Percentiles rank a stretch among this genome's conserved stretches.
Conservation (phyloP, 1,284 basidiomycete genomes). For the Peniophora sp. region DNA sequence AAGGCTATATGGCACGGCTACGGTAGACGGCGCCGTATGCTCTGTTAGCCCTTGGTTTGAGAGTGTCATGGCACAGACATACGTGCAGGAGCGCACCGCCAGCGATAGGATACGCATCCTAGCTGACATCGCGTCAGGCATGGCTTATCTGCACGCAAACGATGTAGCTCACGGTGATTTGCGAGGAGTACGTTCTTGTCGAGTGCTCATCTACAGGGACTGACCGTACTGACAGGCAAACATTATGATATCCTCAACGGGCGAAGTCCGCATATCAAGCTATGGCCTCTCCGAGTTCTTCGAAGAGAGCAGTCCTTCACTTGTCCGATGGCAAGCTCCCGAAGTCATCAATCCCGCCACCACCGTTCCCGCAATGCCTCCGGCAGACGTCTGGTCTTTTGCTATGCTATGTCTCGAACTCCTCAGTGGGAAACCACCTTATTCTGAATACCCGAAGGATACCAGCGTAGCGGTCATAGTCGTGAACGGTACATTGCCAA, state of each 20-base stretch:
- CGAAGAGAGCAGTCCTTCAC: conserved; percentile 20
- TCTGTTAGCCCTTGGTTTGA: conserved; percentile 39
- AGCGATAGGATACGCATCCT: conserved; percentile 28
- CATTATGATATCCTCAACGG: conserved; percentile 28
- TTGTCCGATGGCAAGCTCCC: conserved; percentile 31
- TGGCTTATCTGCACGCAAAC: conserved; percentile 35
- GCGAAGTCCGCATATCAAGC: conserved; percentile 29
- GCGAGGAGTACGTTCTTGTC: conserved; percentile 28
- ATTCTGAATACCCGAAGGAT: conserved; percentile 20
- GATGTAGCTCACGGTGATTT: conserved; percentile 38
- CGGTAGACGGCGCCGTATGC: conserved; percentile 25
- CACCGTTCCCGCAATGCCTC: conserved; percentile 21
- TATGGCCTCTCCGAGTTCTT: conserved; percentile 34
- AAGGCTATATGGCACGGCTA: conserved; percentile 30
- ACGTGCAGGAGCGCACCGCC: conserved; percentile 23
- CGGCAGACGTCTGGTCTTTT: conserved; percentile 37
- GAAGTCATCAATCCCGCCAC: conserved; percentile 19
- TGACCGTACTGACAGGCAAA: conserved; percentile 23
- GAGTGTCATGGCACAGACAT: conserved; percentile 26
- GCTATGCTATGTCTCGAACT: conserved; percentile 36
- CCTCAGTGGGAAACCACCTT: conserved; percentile 31
- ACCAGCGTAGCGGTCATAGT: conserved; percentile 23
- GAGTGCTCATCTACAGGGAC: neutral
- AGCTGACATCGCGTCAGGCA: conserved; percentile 29
- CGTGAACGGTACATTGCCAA: conserved; percentile 21